Conservation (phyloP, 768 basidiomycete genomes). For the Infundibulicybe gibba region DNA sequence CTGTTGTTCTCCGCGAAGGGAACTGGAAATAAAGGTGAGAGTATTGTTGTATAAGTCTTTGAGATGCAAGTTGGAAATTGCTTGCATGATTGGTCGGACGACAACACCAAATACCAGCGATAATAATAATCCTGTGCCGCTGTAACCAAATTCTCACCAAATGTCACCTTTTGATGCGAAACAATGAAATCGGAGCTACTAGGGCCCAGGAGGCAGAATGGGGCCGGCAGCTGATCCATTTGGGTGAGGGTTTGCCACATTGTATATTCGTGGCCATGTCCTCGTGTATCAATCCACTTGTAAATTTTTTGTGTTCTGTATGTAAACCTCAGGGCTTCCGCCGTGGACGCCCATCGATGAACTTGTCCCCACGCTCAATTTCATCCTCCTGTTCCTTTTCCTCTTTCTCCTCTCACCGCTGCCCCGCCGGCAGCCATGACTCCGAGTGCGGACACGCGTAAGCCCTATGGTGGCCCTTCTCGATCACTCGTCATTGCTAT, state of each 20-base stretch:
- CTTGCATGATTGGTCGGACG: constrained; percentile 36
- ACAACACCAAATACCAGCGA: constrained; percentile 31
- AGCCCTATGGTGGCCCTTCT: constrained; percentile 63
- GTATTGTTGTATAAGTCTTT: constrained; percentile 47
- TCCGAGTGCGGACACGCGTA: constrained; percentile 59
- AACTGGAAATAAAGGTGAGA: constrained; percentile 54
- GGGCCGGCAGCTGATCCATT: no score
- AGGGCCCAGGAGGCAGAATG: no score
- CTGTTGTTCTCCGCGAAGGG: constrained; percentile 3
- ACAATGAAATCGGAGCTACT: no score
- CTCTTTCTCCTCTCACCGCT: constrained; percentile 14
- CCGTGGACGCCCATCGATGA: no score
- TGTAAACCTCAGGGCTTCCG: no score
- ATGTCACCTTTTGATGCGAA: constrained; percentile 4
- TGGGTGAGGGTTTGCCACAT: no score
- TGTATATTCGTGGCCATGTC: no score
- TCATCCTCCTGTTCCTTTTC: constrained; percentile 10
- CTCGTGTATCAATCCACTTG: no score
- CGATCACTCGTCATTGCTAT: constrained; percentile 75
- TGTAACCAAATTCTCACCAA: constrained; percentile 14
- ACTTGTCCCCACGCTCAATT: background rate
- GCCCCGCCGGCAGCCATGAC: constrained; percentile 31
- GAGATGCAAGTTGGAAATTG: constrained; percentile 44
- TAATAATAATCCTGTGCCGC: constrained; percentile 22
- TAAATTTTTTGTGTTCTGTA: no score